Base-by-base conservation (phyloP, 768 basidiomycete species). In the Kwoniella bestiolae region DNA sequence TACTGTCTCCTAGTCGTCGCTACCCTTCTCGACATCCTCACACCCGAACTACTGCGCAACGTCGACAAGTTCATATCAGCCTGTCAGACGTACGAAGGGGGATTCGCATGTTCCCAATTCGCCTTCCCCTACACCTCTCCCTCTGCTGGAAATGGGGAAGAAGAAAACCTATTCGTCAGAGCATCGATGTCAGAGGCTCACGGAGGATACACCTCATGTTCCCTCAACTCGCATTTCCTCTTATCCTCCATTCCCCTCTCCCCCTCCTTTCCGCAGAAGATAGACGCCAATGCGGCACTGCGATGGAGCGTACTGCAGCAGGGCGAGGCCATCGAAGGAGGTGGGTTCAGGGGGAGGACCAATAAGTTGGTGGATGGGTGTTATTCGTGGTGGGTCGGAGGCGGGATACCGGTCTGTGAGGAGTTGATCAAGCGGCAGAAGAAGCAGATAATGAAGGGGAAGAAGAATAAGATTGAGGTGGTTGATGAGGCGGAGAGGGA, bases 351-450 rank as follows among this genome's bases (percentile, higher is more conserved):
- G 60, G 96, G 96, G 0, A 84, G 96, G 58, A 92, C 92, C 69
- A 99, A 98, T 79, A 99, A 99, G 80, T 86, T 99, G n/a, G 95
- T 99, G 0, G 96, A 99, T 74, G 96, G 95, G 3, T 99, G 96
- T 81, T 99, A 99, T 81, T 89, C 90, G n/a, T 99, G 96, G 96
- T 99, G 95, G 96, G 91, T 92, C 25, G 96, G 92, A 1, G 94
- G 94, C 0, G 85, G 90, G 16, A 91, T 96, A 76, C 84, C 86
- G 0, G 82, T 97, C 7, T 82, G 96, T 0, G 91, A 91, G 63
- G 87, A 86, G 28, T 46, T 79, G 59, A 55, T 69, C 12, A 58
- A 63, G 59, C 53, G 70, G 34, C 72, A 73, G 18, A 63, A 58
- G 52, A 23, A 35, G 12, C 61, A 38, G 34, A 32, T 56, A 34